Conservation (phyloP, 345 rosid genomes). For the Brassica nigra region DNA sequence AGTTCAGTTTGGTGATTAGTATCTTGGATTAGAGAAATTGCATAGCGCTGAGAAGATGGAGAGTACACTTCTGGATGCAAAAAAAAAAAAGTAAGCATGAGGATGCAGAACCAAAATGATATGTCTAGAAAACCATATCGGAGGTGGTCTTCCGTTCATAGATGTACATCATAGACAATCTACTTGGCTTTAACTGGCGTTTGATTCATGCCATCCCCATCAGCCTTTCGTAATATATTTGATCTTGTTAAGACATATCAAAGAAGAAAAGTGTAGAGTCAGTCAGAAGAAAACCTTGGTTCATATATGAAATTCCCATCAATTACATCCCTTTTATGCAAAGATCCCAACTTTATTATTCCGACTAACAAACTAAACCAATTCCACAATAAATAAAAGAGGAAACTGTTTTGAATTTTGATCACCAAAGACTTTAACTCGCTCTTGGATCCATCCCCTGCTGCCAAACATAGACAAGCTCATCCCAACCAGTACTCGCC, state of each 20-base stretch:
- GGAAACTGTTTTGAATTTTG: constrained; percentile 3
- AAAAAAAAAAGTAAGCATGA: background rate
- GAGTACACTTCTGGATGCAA: background rate
- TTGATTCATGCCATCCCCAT: no score
- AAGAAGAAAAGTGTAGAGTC: background rate
- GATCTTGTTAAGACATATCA: no score
- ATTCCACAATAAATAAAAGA: constrained; percentile 21
- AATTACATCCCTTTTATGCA: background rate
- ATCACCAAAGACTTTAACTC: constrained; percentile 7
- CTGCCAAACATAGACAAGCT: constrained; percentile 89
- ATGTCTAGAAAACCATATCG: no score
- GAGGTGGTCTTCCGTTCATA: no score
- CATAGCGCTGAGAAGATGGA: background rate
- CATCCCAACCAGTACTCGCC: constrained; percentile 97
- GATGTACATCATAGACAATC: no score
- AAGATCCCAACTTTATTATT: constrained; percentile 24
- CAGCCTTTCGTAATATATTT: no score
- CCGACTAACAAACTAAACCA: background rate
- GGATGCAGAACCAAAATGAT: no score
- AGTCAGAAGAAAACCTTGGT: background rate
- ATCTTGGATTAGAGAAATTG: background rate
- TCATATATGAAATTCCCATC: constrained; percentile 1
- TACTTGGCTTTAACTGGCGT: no score
- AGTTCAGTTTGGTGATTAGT: background rate
- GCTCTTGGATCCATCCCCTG: constrained; percentile 92